phyloP scores from a whole-genome alignment of 306 rosid species.

The Fagus crenata region DNA sequence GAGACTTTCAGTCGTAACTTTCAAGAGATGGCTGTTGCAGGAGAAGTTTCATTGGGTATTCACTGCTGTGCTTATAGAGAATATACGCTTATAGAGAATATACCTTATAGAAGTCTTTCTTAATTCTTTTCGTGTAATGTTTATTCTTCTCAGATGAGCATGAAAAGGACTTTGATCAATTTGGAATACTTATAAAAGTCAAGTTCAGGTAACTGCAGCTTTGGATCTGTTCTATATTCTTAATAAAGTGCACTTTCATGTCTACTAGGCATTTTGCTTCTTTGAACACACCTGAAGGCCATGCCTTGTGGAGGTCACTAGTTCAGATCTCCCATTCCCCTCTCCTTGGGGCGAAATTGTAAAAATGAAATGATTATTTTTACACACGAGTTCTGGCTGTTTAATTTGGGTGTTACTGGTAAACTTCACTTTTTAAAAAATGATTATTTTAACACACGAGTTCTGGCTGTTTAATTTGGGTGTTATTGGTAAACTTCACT shows the following conservation, averaged over 20 bases:
- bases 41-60: slow-evolving; percentile 90
- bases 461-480: neutral
- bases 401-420: neutral
- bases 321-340: too few species aligned
- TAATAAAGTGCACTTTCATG: slow-evolving; percentile 14
- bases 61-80: slow-evolving; percentile 13
- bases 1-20: slow-evolving; percentile 82
- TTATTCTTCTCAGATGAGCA: slow-evolving; percentile 75
- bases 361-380: too few species aligned
- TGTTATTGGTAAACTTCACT: neutral
- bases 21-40: slow-evolving; percentile 99
- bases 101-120: slow-evolving; percentile 19
- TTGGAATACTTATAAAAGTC: slow-evolving; percentile 87
- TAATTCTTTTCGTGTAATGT: slow-evolving; percentile 27
- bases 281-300: neutral
- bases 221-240: neutral
- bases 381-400: neutral
- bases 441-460: neutral
- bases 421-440: neutral
- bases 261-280: slow-evolving; percentile 4
- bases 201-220: slow-evolving; percentile 78
- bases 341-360: too few species aligned
- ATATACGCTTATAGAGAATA: slow-evolving; percentile 4
- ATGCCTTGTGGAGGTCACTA: too few species aligned
- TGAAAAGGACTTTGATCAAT: slow-evolving; percentile 75